Conservation (phyloP, 768 basidiomycete species). For the Kwoniella newhampshirensis region DNA sequence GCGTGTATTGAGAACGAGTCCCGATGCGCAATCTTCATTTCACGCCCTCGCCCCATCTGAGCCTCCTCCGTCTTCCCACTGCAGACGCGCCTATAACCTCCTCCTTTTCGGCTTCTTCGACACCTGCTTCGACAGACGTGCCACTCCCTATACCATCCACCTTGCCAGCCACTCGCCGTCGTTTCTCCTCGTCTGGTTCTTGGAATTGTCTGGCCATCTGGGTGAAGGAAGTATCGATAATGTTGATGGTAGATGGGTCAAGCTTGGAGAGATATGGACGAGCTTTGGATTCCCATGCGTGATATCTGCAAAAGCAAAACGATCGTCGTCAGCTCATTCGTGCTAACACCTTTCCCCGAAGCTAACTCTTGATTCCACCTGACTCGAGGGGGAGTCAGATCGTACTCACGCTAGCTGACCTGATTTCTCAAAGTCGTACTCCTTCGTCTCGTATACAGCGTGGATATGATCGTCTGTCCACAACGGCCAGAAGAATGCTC, state of each 20-base stretch:
- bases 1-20: too few relatives aligned
- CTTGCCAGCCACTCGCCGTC: constrained; percentile 14
- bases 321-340: neutral
- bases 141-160: constrained; percentile 20
- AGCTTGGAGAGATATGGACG: constrained; percentile 42
- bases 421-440: constrained; percentile 42
- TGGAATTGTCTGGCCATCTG: constrained; percentile 41
- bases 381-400: neutral
- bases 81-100: constrained; percentile 2
- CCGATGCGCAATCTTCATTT: too few relatives aligned
- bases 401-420: constrained; percentile 45
- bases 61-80: neutral
- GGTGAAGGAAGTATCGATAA: constrained; percentile 45
- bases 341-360: neutral
- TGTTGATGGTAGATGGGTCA: constrained; percentile 42
- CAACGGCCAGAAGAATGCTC: constrained; percentile 55
- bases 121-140: constrained; percentile 7
- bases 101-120: constrained; percentile 19
- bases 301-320: constrained; percentile 28
- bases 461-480: constrained; percentile 49
- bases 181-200: constrained; percentile 31
- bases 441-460: constrained; percentile 38
- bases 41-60: too few relatives aligned
- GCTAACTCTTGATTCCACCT: too few relatives aligned
- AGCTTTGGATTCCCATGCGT: constrained; percentile 53